Evolutionary conservation across 2,329 filamentous ascomycete species (phyloP).

Genomic region (Stemphylium beticola): DNA sequence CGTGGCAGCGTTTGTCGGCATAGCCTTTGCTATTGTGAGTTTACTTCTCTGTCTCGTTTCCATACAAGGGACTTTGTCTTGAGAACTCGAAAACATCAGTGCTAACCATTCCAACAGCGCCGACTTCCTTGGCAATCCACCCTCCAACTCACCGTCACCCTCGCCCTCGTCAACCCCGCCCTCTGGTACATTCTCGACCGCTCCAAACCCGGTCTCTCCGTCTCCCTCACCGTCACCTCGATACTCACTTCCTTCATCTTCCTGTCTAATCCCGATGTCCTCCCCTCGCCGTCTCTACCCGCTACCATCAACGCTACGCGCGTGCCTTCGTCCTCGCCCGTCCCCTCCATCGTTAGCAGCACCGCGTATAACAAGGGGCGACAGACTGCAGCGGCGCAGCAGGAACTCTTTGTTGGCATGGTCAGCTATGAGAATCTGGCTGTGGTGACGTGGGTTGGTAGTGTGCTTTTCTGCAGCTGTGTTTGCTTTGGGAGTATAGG

Average conservation of each 20-base stretch:
- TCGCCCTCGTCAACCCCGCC: constrained; percentile 89
- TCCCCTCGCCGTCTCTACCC: constrained; percentile 60
- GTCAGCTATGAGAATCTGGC: constrained; percentile 70
- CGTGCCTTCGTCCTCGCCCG: constrained; percentile 3
- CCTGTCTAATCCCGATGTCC: constrained; percentile 76
- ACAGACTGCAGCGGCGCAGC: background rate
- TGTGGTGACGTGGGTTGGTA: constrained; percentile 85
- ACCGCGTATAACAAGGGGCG: constrained; percentile 4
- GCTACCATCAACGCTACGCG: constrained; percentile 33
- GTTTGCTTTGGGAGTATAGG: constrained; percentile 98
- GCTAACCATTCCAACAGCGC: too few relatives aligned
- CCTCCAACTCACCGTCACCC: constrained; percentile 87
- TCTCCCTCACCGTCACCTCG: constrained; percentile 76
- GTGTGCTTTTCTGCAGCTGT: constrained; percentile 91
- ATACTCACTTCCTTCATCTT: constrained; percentile 76
- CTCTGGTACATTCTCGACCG: constrained; percentile 97
- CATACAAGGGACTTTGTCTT: too few relatives aligned
- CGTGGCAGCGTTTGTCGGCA: constrained; percentile 73
- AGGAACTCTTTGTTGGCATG: constrained; percentile 57
- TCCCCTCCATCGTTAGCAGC: background rate
- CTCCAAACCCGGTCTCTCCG: constrained; percentile 80
- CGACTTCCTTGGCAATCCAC: constrained; percentile 93
- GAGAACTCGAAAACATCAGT: too few relatives aligned
- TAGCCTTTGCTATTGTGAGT: constrained; percentile 83
- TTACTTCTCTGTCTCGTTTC: background rate